Conservation (phyloP, 371 early-diverging fungal species). For the Mortierella sp. region DNA sequence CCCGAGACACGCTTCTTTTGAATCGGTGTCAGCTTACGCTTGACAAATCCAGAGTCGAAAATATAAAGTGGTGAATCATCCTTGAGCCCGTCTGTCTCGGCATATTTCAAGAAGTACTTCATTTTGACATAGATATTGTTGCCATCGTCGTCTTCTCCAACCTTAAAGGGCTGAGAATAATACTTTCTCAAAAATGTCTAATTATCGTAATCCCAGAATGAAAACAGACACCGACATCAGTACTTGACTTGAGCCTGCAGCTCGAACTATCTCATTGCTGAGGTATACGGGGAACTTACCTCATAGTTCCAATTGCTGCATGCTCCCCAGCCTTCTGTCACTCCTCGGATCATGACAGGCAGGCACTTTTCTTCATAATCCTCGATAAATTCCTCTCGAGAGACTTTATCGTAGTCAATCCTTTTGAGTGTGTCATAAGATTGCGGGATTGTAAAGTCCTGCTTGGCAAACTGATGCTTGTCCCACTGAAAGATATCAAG, state of each 20-base stretch:
- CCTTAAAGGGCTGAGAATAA: conserved; percentile 77
- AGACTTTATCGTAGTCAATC: conserved; percentile 63
- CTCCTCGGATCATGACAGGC: conserved; percentile 77
- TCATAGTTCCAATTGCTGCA: conserved; percentile 70
- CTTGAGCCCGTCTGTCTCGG: conserved; percentile 62
- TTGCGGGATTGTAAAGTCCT: conserved; percentile 66
- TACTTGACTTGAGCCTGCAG: not conserved
- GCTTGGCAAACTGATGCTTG: conserved; percentile 63
- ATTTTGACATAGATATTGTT: conserved; percentile 78
- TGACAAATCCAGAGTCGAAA: conserved; percentile 79
- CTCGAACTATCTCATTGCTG: not conserved
- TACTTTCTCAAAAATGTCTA: conserved; percentile 68
- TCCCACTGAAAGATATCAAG: conserved; percentile 70
- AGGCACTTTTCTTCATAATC: conserved; percentile 67
- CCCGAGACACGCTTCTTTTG: conserved; percentile 51
- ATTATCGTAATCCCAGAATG: not conserved
- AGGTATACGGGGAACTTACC: conserved; percentile 49
- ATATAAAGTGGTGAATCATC: conserved; percentile 90
- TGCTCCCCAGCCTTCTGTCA: conserved; percentile 74
- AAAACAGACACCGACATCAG: not conserved
- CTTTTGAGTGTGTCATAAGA: conserved; percentile 61
- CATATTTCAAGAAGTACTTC: conserved; percentile 79
- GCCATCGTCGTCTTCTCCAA: conserved; percentile 86
- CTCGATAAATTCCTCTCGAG: conserved; percentile 71
- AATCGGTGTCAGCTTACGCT: conserved; percentile 49